Percentiles rank a stretch among this genome's conserved stretches.
Conservation (phyloP, 2,329 filamentous ascomycete species). For the Passalora sequoiae region DNA sequence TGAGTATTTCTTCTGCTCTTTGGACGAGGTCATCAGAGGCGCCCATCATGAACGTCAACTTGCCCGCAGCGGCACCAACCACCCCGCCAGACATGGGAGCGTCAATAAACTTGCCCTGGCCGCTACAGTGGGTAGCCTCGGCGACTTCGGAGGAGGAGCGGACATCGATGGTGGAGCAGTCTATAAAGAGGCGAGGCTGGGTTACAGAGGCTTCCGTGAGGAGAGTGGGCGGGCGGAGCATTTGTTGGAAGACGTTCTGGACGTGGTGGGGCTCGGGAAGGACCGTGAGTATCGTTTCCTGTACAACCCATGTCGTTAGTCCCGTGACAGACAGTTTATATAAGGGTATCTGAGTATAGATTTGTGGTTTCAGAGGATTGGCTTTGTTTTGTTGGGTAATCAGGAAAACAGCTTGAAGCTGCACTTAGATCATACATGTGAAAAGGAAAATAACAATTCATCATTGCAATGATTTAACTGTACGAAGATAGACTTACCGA, state of each 20-base stretch:
- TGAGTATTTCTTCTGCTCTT: conserved; percentile 62
- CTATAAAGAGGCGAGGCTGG: conserved; percentile 73
- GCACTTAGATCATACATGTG: conserved; percentile 70
- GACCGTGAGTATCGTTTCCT: conserved; percentile 85
- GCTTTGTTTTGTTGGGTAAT: conserved; percentile 60
- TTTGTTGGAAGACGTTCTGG: conserved; percentile 70
- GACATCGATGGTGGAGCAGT: conserved; percentile 94
- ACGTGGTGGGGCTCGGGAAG: conserved; percentile 88
- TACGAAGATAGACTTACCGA: conserved; percentile 49
- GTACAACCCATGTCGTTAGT: too few relatives aligned
- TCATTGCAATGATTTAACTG: conserved; percentile 32
- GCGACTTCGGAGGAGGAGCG: conserved; percentile 76
- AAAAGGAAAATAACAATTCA: conserved; percentile 44
- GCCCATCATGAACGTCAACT: conserved; percentile 94
- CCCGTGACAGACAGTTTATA: too few relatives aligned
- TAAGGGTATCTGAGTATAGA: too few relatives aligned
- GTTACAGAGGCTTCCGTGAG: conserved; percentile 46
- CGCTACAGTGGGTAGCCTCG: conserved; percentile 59
- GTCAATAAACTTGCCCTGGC: conserved; percentile 76
- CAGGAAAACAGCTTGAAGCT: conserved; percentile 51
- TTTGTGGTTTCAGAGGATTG: conserved; percentile 64
- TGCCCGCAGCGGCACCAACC: conserved; percentile 80
- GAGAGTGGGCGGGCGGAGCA: conserved; percentile 58
- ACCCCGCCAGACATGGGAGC: conserved; percentile 97
- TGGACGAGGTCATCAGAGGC: conserved; percentile 57